Conservation (phyloP, 371 early-diverging fungal species). For the Circinella minor region DNA sequence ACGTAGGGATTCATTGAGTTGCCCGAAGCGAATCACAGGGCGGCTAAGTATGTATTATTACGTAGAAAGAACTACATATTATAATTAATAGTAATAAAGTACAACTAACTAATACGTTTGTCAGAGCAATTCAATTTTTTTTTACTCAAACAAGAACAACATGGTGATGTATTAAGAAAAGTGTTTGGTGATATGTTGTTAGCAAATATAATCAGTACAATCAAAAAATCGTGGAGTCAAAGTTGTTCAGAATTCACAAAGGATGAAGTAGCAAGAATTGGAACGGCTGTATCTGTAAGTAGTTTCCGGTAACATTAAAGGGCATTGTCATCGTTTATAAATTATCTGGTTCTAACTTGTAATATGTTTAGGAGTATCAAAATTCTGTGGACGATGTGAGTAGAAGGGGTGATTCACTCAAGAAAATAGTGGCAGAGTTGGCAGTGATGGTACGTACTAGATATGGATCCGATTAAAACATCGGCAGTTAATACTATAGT, state of each 20-base stretch:
- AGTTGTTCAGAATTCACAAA: not conserved
- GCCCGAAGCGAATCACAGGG: too few relatives aligned
- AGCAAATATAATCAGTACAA: not conserved
- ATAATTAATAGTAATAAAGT: not conserved
- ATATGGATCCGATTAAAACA: not conserved
- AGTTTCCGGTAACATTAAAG: not conserved
- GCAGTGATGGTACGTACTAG: not conserved
- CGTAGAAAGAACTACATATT: too few relatives aligned
- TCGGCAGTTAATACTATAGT: not conserved
- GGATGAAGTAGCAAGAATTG: not conserved
- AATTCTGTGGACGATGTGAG: not conserved
- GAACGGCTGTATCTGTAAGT: not conserved
- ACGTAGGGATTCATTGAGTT: too few relatives aligned
- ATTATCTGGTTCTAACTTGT: not conserved
- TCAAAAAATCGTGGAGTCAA: not conserved
- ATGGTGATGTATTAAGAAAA: not conserved
- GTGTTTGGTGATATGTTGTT: not conserved
- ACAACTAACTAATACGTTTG: not conserved
- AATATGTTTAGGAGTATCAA: not conserved
- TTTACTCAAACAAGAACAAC: not conserved
- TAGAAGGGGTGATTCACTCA: not conserved
- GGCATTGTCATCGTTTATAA: not conserved
- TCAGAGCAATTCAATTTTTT: not conserved
- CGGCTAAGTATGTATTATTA: too few relatives aligned
- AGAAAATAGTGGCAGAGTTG: not conserved